Conservation (phyloP, 331 rosid species). For the Rosa hybrid region DNA sequence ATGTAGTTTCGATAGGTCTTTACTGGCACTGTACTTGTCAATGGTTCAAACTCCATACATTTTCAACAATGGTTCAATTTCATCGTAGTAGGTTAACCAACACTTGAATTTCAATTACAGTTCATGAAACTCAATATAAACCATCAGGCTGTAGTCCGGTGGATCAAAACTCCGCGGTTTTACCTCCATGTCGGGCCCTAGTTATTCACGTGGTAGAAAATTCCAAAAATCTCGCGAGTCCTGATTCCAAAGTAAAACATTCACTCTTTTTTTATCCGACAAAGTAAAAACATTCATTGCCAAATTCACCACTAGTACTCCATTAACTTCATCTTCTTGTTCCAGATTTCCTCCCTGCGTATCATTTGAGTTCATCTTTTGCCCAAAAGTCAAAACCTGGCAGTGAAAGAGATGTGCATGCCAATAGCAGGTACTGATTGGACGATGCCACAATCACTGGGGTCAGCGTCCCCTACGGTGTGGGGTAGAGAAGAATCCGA, state of each 20-base stretch:
- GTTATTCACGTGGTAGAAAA: neutral
- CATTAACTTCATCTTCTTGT: neutral
- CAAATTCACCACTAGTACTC: neutral
- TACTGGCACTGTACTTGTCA: neutral
- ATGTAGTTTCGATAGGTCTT: neutral
- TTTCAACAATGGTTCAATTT: neutral
- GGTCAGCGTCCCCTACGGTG: neutral
- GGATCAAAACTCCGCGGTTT: neutral
- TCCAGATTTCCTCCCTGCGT: neutral
- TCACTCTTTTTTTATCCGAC: neutral
- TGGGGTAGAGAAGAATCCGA: constrained; percentile 12
- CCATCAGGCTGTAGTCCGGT: neutral
- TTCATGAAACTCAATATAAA: neutral
- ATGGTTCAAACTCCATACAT: neutral
- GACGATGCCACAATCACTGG: neutral
- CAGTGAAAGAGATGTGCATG: constrained; percentile 8
- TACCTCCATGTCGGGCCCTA: neutral
- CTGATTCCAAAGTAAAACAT: neutral
- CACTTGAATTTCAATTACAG: neutral
- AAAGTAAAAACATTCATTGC: neutral
- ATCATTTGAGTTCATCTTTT: neutral
- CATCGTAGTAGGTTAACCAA: too few relatives aligned
- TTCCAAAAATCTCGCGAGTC: neutral
- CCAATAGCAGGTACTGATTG: neutral
- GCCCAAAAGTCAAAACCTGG: constrained; percentile 25